Percentiles rank a stretch among this genome's conserved stretches.
Evolutionary conservation across 192 early-diverging fungal genomes (phyloP).

Genomic region (Backusella luteola): DNA sequence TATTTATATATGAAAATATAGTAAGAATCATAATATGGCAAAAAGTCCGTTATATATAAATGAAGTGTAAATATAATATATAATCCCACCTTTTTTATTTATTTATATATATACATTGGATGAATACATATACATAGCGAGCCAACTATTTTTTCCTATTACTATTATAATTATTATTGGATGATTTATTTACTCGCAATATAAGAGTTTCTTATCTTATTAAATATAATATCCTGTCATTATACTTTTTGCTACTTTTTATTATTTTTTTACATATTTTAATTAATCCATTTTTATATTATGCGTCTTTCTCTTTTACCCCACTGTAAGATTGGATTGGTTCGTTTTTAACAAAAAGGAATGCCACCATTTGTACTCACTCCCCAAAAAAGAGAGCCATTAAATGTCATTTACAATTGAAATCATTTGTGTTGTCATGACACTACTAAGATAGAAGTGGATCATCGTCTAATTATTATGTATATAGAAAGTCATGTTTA

Average conservation of each 20-base stretch:
- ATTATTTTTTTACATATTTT: not conserved
- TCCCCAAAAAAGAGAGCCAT: not conserved
- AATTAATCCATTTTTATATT: not conserved
- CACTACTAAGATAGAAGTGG: not conserved
- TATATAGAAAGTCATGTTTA: not conserved
- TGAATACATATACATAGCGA: not conserved
- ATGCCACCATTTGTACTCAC: not conserved
- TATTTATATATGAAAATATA: conserved; percentile 5
- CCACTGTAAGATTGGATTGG: not conserved
- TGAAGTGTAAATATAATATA: not conserved
- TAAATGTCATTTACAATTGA: not conserved
- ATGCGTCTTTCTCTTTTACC: not conserved
- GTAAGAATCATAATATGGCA: not conserved
- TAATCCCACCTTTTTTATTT: conserved; percentile 1
- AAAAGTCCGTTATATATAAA: not conserved
- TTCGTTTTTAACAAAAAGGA: conserved; percentile 5
- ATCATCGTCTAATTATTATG: not conserved
- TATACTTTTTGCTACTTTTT: not conserved
- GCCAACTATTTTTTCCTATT: no score
- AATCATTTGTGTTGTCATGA: not conserved
- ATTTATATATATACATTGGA: not conserved
- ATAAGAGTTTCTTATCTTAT: not conserved
- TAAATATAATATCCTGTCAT: not conserved
- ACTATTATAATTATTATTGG: not conserved
- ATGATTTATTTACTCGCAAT: not conserved